These are phyloP conservation scores for Malus orientalis DNA, from an alignment of 306 rosid species.

Conservation along the genomic window DNA sequence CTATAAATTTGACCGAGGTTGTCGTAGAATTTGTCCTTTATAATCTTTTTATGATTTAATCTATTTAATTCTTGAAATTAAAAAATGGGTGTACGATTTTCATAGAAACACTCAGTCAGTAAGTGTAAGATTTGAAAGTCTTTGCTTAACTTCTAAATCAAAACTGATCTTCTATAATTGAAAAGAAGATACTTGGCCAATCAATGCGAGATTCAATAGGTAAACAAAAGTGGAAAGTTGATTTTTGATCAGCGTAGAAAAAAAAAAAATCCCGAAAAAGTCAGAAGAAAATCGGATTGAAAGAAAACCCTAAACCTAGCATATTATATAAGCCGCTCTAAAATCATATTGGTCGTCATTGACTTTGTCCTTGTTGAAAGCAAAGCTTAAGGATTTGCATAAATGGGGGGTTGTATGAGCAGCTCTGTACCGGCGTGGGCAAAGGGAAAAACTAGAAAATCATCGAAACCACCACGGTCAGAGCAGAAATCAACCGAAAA, in stretches of 20 bases:
- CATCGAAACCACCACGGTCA: background rate
- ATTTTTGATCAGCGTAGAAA: background rate
- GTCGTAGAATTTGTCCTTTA: too few relatives aligned
- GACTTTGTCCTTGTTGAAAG: background rate
- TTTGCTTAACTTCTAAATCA: background rate
- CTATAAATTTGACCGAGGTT: too few relatives aligned
- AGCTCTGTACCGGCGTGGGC: background rate
- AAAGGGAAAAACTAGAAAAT: background rate
- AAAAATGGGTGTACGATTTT: too few relatives aligned
- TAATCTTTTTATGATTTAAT: too few relatives aligned
- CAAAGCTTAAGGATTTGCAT: background rate
- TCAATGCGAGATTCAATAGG: background rate
- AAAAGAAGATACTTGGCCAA: background rate
- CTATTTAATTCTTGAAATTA: too few relatives aligned
- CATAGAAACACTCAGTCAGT: too few relatives aligned
- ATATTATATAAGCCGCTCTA: background rate
- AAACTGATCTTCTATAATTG: background rate
- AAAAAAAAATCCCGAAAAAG: background rate
- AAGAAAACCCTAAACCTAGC: background rate
- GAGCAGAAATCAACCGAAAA: background rate
- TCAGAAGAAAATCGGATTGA: background rate
- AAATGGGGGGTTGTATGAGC: background rate
- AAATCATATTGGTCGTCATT: background rate
- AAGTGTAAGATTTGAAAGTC: too few relatives aligned
- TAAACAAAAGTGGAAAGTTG: background rate